phyloP scores from a whole-genome alignment of 805 yeast species.

The Saccharomyces kudriavzevii region DNA sequence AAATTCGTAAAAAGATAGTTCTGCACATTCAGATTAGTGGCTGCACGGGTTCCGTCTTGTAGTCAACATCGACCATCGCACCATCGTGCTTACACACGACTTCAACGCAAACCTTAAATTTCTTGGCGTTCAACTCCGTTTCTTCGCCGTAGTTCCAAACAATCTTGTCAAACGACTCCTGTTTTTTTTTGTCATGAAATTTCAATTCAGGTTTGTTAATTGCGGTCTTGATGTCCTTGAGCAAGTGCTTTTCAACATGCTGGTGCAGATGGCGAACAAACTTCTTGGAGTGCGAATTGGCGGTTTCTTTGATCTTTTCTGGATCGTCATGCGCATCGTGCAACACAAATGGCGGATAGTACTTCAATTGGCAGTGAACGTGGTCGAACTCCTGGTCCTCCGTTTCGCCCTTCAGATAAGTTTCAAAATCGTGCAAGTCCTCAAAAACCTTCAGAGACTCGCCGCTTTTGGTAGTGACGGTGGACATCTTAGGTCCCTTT shows the following conservation, averaged over 20 bases:
- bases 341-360: slow-evolving; percentile 67
- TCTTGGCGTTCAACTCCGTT: slow-evolving; percentile 49
- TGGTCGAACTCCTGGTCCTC: slow-evolving; percentile 71
- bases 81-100: slow-evolving; percentile 57
- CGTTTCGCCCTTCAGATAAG: slow-evolving; percentile 59
- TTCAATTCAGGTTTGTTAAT: slow-evolving; percentile 46
- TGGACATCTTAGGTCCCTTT: slow-evolving; percentile 24
- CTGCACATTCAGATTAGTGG: not conserved
- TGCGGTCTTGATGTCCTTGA: slow-evolving; percentile 55
- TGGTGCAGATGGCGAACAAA: slow-evolving; percentile 69
- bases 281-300: slow-evolving; percentile 63
- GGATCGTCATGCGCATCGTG: slow-evolving; percentile 59
- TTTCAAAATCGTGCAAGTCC: slow-evolving; percentile 52
- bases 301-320: slow-evolving; percentile 63
- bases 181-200: slow-evolving; percentile 43
- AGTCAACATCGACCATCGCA: slow-evolving; percentile 63
- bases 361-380: slow-evolving; percentile 56
- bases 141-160: slow-evolving; percentile 59
- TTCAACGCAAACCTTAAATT: slow-evolving; percentile 56
- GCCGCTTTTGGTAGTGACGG: slow-evolving; percentile 24
- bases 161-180: slow-evolving; percentile 39
- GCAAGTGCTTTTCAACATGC: slow-evolving; percentile 62
- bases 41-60: slow-evolving; percentile 41
- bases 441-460: slow-evolving; percentile 42
- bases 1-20: not conserved